Conservation (phyloP, 2,329 filamentous ascomycete species). For the Colletotrichum tropicale region DNA sequence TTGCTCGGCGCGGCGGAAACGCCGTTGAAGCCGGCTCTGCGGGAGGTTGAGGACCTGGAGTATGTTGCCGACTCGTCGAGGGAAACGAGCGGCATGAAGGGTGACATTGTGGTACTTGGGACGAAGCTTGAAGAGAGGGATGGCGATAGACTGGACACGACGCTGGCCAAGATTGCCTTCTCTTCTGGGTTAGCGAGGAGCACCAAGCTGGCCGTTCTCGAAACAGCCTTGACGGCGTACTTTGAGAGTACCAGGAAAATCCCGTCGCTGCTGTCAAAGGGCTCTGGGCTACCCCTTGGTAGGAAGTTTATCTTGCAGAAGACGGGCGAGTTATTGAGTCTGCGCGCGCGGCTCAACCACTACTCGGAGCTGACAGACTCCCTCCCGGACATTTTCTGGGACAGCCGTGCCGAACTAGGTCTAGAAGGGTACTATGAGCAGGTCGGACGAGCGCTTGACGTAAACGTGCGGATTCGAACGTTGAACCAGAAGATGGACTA, state of each 20-base stretch:
- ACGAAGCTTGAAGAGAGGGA: slow-evolving; percentile 64
- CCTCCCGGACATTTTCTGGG: slow-evolving; percentile 96
- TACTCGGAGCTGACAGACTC: slow-evolving; percentile 97
- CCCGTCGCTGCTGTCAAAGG: slow-evolving; percentile 75
- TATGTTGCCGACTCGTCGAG: slow-evolving; percentile 77
- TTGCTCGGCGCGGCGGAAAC: slow-evolving; percentile 78
- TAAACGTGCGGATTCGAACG: slow-evolving; percentile 86
- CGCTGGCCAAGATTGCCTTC: slow-evolving; percentile 94
- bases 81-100: slow-evolving; percentile 79
- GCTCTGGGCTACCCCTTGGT: slow-evolving; percentile 49
- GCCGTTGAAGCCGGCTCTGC: slow-evolving; percentile 68
- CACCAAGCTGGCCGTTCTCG: slow-evolving; percentile 92
- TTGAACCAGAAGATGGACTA: slow-evolving; percentile 99
- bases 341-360: slow-evolving; percentile 92
- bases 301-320: slow-evolving; percentile 86
- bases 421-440: slow-evolving; percentile 96
- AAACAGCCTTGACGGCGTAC: slow-evolving; percentile 81
- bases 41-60: slow-evolving; percentile 90
- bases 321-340: slow-evolving; percentile 87
- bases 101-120: slow-evolving; percentile 88
- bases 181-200: slow-evolving; percentile 91
- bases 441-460: slow-evolving; percentile 87
- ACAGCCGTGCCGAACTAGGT: slow-evolving; percentile 84
- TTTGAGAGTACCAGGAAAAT: slow-evolving; percentile 87
- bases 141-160: slow-evolving; percentile 57